Evolutionary conservation across 345 rosid genomes (phyloP), one percentile per base, ranked within the genome.

Genomic region (rapeseed (Brassica napus)): DNA sequence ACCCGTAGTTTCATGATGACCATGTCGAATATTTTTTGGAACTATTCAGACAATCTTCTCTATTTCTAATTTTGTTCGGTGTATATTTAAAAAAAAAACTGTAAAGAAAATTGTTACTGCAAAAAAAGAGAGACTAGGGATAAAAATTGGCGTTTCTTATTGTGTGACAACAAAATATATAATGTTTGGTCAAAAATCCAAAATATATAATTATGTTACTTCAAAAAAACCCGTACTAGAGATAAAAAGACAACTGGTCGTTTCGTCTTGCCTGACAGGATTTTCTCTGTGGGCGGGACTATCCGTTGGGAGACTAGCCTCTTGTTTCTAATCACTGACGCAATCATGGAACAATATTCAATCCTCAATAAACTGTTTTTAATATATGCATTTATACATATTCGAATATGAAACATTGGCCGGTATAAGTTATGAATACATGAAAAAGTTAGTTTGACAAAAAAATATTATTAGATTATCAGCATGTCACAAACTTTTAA

Each of bases 1-100:
- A 21, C 69, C 79, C 74, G 49, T 61, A 31, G 74, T 69, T 76
- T 68, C 34, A 23, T 59, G 28, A 59, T 68, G 69, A 69, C 79
- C 79, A 76, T 76, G 79, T 76, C 52, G 74, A 55, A 59, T 68
- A 68, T 21, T 16, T 18, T 66, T 39, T 28, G 21, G 59, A 57
- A 16, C 58, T 49, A 39, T 58, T 18, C 68, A 58, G 14, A 58
- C 34, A 21, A 44, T 26, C n/a, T 59, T 60, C 21, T 9, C 5
- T 59, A 60, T 68, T 68, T 59, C 49, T 68, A 76, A 44, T 76
- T 59, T 68, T 59, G 60, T 59, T 76, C 24, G 44, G 49, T 68
- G 18, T 55, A 8, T 35, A 28, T 52, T 49, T 52, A 6, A 16
- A 32, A 32, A 32, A 39, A 39, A 39, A 39, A 10, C 4, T 35